phyloP scores from a whole-genome alignment of 495 filamentous ascomycete genomes.

The Penicillium paradoxum region DNA sequence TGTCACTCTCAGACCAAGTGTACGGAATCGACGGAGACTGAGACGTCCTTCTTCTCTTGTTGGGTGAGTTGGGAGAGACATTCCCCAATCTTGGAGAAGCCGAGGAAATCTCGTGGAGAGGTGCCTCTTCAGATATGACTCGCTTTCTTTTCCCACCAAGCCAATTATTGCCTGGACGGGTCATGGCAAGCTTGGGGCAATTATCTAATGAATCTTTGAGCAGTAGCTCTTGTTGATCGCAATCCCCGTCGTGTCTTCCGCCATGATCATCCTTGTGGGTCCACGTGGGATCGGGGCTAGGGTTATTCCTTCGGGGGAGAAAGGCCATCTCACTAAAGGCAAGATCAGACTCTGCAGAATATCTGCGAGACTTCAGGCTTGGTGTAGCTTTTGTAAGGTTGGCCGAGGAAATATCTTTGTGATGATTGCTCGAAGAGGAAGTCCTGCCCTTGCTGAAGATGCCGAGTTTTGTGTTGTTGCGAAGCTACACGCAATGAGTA shows the following conservation, averaged over 20 bases:
- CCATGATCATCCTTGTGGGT: not conserved
- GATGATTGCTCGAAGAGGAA: constrained; percentile 52
- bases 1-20: constrained; percentile 13
- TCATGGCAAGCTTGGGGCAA: not conserved
- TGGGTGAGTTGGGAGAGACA: not conserved
- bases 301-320: constrained; percentile 33
- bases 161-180: not conserved
- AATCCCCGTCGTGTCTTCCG: not conserved
- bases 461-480: constrained; percentile 44
- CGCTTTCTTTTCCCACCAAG: not conserved
- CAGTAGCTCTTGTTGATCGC: not conserved
- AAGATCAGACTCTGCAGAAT: constrained; percentile 53
- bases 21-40: constrained; percentile 11
- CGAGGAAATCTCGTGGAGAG: not conserved
- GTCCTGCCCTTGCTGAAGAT: constrained; percentile 68
- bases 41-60: not conserved
- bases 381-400: not conserved
- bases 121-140: not conserved
- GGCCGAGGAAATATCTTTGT: constrained; percentile 6
- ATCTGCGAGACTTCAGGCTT: not conserved
- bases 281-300: not conserved
- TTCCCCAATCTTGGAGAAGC: not conserved
- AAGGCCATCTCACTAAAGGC: constrained; percentile 67
- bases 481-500: constrained; percentile 39
- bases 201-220: not conserved